Percentiles rank a stretch among this genome's conserved stretches.
Conservation (phyloP, 352 stramenopile genomes). For the Globisporangium mamillatum region DNA sequence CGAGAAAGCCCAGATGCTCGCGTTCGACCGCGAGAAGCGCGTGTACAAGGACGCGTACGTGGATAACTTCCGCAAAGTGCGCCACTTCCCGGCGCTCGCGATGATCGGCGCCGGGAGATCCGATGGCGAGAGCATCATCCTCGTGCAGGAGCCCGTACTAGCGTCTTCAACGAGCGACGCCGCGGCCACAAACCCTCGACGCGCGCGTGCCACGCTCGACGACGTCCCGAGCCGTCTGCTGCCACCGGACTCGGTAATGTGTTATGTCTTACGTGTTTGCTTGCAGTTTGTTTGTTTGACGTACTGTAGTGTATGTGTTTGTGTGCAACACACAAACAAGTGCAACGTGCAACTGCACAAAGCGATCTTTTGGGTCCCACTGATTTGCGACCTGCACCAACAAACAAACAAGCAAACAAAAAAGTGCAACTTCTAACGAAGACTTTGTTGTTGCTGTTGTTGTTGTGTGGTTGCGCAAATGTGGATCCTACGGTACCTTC, state of each 20-base stretch:
- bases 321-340: background rate
- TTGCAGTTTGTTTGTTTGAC: background rate
- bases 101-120: constrained; percentile 43
- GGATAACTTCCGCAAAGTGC: constrained; percentile 64
- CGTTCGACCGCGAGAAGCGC: constrained; percentile 72
- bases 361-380: background rate
- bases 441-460: background rate
- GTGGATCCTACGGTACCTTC: background rate
- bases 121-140: constrained; percentile 60
- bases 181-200: constrained; percentile 1
- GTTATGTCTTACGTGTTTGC: background rate
- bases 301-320: background rate
- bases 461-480: background rate
- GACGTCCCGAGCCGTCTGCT: constrained; percentile 52
- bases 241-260: constrained; percentile 41
- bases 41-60: constrained; percentile 78
- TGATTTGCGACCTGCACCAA: constrained; percentile 1
- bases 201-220: constrained; percentile 24
- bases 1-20: constrained; percentile 50
- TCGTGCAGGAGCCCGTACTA: constrained; percentile 41
- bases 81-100: constrained; percentile 69
- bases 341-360: background rate
- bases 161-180: constrained; percentile 12
- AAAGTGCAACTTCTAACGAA: background rate
- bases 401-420: background rate